Conservation (phyloP, 2,329 filamentous ascomycete genomes). For the Botrytis porri region DNA sequence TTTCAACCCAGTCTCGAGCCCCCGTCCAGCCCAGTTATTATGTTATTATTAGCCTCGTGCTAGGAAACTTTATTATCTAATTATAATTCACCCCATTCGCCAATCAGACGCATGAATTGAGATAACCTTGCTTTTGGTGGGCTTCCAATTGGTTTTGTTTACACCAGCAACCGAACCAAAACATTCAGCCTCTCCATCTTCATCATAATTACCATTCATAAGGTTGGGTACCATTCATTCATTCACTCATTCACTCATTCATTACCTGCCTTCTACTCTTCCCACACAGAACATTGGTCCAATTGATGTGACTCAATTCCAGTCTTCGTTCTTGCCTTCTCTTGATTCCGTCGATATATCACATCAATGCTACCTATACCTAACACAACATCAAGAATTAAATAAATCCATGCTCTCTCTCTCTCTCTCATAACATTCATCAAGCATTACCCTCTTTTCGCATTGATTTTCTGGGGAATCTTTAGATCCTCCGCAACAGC, state of each 20-base stretch:
- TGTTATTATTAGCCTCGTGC: slow-evolving; percentile 2
- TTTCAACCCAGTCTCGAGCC: neutral
- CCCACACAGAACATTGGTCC: neutral
- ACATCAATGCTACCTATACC: neutral
- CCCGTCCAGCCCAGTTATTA: too few relatives aligned
- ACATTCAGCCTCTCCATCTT: slow-evolving; percentile 11
- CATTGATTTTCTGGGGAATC: slow-evolving; percentile 3
- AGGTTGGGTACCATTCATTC: neutral
- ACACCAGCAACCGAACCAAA: slow-evolving; percentile 15
- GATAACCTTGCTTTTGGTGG: neutral
- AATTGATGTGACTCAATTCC: neutral
- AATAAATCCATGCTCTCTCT: neutral
- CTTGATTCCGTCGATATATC: neutral
- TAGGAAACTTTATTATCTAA: slow-evolving; percentile 4
- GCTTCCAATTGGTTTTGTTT: slow-evolving; percentile 14
- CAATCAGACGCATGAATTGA: neutral
- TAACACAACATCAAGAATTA: neutral
- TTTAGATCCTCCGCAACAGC: slow-evolving; percentile 13
- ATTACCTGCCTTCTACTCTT: neutral
- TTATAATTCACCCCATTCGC: neutral
- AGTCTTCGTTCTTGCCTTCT: neutral
- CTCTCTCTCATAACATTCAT: neutral
- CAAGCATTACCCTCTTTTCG: neutral
- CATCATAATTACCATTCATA: neutral
- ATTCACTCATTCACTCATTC: neutral